A percentile compares a stretch with the other conserved stretches of the same genome.
phyloP scores from a whole-genome alignment of 179 eudicot species.

The Silene vulgaris region DNA sequence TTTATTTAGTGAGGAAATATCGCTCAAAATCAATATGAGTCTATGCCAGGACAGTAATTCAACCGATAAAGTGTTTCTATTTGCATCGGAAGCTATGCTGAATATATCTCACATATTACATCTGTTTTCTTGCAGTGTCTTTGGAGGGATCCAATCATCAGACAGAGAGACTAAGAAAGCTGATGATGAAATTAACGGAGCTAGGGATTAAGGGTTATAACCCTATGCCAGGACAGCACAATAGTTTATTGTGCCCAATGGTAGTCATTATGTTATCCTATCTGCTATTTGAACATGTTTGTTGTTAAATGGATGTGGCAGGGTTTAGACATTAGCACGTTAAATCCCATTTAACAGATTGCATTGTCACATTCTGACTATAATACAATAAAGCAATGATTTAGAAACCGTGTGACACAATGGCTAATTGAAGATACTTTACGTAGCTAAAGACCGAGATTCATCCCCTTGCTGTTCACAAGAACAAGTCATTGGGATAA shows the following conservation, averaged over 20 bases:
- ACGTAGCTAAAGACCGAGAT: no score
- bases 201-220: constrained; percentile 42
- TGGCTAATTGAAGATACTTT: neutral
- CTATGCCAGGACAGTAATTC: no score
- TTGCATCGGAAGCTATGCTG: neutral
- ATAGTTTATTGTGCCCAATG: constrained; percentile 47
- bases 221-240: constrained; percentile 40
- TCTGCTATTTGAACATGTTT: neutral
- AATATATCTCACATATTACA: neutral
- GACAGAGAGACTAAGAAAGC: constrained; percentile 23
- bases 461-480: no score
- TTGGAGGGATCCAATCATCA: constrained; percentile 21
- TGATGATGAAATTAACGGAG: constrained; percentile 42
- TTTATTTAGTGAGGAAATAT: no score
- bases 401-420: neutral
- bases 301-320: neutral
- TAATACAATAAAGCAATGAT: no score
- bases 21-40: neutral
- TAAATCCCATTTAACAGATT: no score
- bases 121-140: constrained; percentile 27
- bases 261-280: constrained; percentile 27
- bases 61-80: neutral
- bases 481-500: no score
- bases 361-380: neutral
- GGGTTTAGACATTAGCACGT: neutral